Conservation (phyloP, 106 monocot species). For the Dactylorhiza incarnata region DNA sequence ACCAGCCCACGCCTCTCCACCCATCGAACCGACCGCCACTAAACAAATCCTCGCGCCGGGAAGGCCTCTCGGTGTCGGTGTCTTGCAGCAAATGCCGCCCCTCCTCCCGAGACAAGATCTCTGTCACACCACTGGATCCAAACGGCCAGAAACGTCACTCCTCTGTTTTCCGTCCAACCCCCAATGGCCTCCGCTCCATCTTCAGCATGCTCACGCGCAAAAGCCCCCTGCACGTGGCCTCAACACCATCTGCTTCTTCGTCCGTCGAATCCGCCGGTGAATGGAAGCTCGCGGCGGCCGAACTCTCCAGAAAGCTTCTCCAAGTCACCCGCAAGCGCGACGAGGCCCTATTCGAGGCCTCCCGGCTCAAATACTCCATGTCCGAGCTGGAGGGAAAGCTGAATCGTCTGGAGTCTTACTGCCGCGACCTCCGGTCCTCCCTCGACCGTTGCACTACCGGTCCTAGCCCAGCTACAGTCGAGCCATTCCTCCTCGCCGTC, state of each 20-base stretch:
- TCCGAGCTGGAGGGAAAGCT: constrained; percentile 78
- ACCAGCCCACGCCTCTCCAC: constrained; percentile 32
- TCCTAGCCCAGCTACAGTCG: constrained; percentile 10
- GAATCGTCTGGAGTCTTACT: constrained; percentile 40
- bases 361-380: constrained; percentile 23
- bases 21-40: not conserved
- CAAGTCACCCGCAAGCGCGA: constrained; percentile 45
- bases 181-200: constrained; percentile 33
- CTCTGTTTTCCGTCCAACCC: not conserved
- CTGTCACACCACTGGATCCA: constrained; percentile 42
- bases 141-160: not conserved
- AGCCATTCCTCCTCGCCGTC: constrained; percentile 52
- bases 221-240: constrained; percentile 11
- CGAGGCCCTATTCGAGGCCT: constrained; percentile 35
- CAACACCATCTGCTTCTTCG: constrained; percentile 22
- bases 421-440: constrained; percentile 31
- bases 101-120: constrained; percentile 41
- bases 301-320: constrained; percentile 73
- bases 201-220: constrained; percentile 23
- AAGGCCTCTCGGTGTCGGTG: constrained; percentile 39
- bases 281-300: constrained; percentile 48
- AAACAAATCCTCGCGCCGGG: constrained; percentile 1
- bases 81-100: constrained; percentile 75
- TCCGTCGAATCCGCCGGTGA: constrained; percentile 11
- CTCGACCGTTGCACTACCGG: constrained; percentile 8